phyloP scores from a whole-genome alignment of 108 stramenopile genomes.

The Conticribra guillardii region DNA sequence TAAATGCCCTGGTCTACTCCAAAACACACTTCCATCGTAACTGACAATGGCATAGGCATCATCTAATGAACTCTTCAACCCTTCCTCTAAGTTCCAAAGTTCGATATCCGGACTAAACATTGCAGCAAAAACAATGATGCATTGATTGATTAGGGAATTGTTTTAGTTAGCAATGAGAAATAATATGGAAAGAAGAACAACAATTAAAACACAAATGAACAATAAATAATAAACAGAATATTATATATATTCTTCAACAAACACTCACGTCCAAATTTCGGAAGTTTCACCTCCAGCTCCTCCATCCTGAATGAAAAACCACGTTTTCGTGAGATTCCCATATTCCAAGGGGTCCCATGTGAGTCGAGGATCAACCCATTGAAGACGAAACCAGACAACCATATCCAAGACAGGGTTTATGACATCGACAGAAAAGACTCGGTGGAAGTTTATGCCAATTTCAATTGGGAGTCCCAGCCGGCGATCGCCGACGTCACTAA shows the following conservation, averaged over 20 bases:
- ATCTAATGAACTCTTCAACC: slow-evolving; percentile 17
- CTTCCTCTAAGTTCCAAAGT: slow-evolving; percentile 44
- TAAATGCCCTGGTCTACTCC: slow-evolving; percentile 47
- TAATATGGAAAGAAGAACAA: too few relatives aligned
- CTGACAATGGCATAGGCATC: slow-evolving; percentile 40
- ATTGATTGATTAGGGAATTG: too few relatives aligned
- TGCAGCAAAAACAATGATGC: too few relatives aligned
- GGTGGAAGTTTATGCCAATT: slow-evolving; percentile 45
- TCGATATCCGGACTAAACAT: slow-evolving; percentile 56
- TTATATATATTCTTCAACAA: too few relatives aligned
- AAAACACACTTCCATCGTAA: slow-evolving; percentile 36
- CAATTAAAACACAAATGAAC: too few relatives aligned
- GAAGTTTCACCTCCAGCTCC: slow-evolving; percentile 42
- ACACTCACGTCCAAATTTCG: slow-evolving; percentile 63
- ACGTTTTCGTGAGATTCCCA: slow-evolving; percentile 18
- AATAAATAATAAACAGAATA: too few relatives aligned
- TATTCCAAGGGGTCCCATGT: slow-evolving; percentile 43
- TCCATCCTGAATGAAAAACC: slow-evolving; percentile 46
- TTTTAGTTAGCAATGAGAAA: too few relatives aligned
- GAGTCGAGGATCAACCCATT: slow-evolving; percentile 49
- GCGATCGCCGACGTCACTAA: background rate
- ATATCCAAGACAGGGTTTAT: slow-evolving; percentile 40
- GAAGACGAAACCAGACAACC: slow-evolving; percentile 48
- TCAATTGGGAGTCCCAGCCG: slow-evolving; percentile 41
- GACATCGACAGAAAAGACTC: slow-evolving; percentile 36